Conservation (phyloP, 83 land plant genomes). For the Diphasiastrum complanatum region DNA sequence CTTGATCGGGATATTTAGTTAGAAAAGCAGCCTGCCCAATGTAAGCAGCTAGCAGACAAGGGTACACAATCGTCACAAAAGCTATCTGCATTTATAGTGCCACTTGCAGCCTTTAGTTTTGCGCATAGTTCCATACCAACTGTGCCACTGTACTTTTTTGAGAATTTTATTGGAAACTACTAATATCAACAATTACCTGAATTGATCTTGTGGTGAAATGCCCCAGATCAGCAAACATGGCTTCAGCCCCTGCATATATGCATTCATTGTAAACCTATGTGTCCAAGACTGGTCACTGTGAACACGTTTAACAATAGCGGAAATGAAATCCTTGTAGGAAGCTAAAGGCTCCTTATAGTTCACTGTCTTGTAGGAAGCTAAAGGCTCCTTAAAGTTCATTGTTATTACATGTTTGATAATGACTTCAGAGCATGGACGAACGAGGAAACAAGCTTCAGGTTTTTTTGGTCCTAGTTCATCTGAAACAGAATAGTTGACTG, state of each 20-base stretch:
- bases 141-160: not conserved
- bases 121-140: not conserved
- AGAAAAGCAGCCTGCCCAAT: conserved; percentile 22
- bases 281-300: not conserved
- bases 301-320: not conserved
- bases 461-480: not conserved
- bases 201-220: conserved; percentile 12
- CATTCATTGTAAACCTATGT: not conserved
- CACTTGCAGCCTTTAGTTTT: not conserved
- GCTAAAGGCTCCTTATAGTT: not conserved
- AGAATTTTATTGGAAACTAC: not conserved
- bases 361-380: not conserved
- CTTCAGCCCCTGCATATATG: conserved; percentile 6
- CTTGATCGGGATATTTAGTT: conserved; percentile 10
- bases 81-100: conserved; percentile 18
- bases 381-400: not conserved
- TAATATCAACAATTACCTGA: conserved; percentile 4
- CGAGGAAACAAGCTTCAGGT: too few relatives aligned
- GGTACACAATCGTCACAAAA: conserved; percentile 12
- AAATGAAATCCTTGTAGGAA: not conserved
- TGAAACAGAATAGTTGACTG: not conserved
- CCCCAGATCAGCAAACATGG: conserved; percentile 16
- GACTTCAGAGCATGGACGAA: not conserved
- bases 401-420: not conserved
- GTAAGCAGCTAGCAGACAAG: conserved; percentile 13